Conservation (phyloP, 1,284 basidiomycete species). For the Moesziomyces parantarcticus region DNA sequence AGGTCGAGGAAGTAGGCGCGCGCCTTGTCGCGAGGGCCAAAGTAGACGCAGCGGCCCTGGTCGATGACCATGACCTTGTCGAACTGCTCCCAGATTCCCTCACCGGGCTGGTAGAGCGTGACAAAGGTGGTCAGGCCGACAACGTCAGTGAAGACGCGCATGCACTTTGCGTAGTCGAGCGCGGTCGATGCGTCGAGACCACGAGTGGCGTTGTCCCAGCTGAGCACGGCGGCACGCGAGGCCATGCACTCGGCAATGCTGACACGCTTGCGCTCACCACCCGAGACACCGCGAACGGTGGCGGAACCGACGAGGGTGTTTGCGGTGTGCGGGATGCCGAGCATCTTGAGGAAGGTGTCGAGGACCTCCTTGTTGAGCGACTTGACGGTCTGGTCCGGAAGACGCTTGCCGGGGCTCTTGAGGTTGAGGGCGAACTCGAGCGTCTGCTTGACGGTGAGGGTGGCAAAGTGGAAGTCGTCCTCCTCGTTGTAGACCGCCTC, state of each 20-base stretch:
- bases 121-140: conserved; percentile 50
- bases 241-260: conserved; percentile 67
- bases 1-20: conserved; percentile 76
- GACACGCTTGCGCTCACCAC: conserved; percentile 59
- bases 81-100: conserved; percentile 72
- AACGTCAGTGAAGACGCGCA: conserved; percentile 69
- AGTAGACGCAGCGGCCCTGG: conserved; percentile 83
- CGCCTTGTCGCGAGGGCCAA: conserved; percentile 78
- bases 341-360: conserved; percentile 64
- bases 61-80: conserved; percentile 74
- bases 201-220: conserved; percentile 69
- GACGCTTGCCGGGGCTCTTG: conserved; percentile 57
- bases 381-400: conserved; percentile 28
- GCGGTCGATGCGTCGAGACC: conserved; percentile 58
- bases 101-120: conserved; percentile 73
- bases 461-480: conserved; percentile 53
- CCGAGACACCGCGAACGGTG: conserved; percentile 69
- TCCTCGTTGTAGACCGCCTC: conserved; percentile 57
- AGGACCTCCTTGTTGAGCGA: conserved; percentile 44
- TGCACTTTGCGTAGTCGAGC: conserved; percentile 59
- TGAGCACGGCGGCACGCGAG: conserved; percentile 63
- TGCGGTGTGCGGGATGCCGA: conserved; percentile 51
- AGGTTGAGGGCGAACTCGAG: conserved; percentile 56
- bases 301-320: conserved; percentile 57
- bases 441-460: conserved; percentile 56